A percentile compares a stretch with the other conserved stretches of the same genome.
Evolutionary conservation across 2,329 filamentous ascomycete species (phyloP).

Genomic region (Rutstroemia sp.): DNA sequence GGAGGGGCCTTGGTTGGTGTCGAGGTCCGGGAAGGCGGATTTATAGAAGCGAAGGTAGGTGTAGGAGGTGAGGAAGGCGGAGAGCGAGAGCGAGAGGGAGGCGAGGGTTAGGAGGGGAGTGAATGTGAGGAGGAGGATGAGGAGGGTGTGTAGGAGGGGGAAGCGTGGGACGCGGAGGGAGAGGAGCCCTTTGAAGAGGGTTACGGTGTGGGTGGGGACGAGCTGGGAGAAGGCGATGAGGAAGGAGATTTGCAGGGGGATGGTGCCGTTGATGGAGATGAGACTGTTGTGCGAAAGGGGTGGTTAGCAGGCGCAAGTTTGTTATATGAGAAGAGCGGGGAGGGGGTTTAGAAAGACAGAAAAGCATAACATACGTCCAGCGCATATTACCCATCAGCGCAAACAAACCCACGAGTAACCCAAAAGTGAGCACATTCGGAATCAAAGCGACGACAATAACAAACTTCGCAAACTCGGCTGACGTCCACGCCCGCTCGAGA

Average conservation of each 20-base stretch:
- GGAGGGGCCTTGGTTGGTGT: conserved; percentile 49
- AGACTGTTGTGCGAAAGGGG: conserved; percentile 42
- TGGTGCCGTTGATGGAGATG: conserved; percentile 79
- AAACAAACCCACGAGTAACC: conserved; percentile 67
- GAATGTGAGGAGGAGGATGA: conserved; percentile 37
- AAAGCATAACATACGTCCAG: conserved; percentile 54
- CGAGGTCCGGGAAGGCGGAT: conserved; percentile 60
- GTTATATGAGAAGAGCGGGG: conserved; percentile 8
- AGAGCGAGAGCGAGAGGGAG: conserved; percentile 69
- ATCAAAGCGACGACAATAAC: conserved; percentile 68
- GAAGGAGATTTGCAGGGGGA: conserved; percentile 85
- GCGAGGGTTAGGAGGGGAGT: conserved; percentile 57
- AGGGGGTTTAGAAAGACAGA: conserved; percentile 6
- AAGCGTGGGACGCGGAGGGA: conserved; percentile 77
- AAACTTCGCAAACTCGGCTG: conserved; percentile 86
- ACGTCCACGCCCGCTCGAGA: conserved; percentile 92
- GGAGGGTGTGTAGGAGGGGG: conserved; percentile 65
- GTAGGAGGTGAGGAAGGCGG: conserved; percentile 84
- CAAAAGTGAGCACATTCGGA: conserved; percentile 71
- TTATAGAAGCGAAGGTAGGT: conserved; percentile 96
- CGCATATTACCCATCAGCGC: conserved; percentile 57
- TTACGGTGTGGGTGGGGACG: conserved; percentile 92
- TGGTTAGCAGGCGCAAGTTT: conserved; percentile 29
- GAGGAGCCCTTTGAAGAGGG: conserved; percentile 79
- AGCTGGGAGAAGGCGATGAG: conserved; percentile 97